Base-by-base conservation (phyloP, 805 yeast species). In the Kluyveromyces lactis region DNA sequence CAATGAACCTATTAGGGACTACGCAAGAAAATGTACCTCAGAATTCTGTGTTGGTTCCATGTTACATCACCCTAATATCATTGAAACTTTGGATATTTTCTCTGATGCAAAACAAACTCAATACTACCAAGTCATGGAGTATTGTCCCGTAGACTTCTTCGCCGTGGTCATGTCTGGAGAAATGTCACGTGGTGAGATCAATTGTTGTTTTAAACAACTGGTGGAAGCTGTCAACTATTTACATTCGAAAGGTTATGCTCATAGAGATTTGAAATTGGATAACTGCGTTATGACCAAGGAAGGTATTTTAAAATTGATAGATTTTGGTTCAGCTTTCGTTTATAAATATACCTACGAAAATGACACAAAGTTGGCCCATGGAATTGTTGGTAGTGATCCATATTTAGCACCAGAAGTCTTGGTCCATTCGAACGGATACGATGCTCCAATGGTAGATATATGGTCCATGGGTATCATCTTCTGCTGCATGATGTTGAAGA, bases 11-110 rank as follows among this genome's bases (percentile, higher is more conserved):
- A 69, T 77, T 41, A 79, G 79, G 55, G 92, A 84, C 47, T 84
- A 84, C 54, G 82, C 87, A n/a, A 78, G 81, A 49, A 84, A 84
- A 63, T 82, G 89, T 55, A 83, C 90, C 1, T 86, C 89, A n/a
- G 95, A 84, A 56, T 84, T 81, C 58, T 81, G 92, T 62, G 82
- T 84, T 42, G 95, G 95, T 12, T 78, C 86, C 17, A 81, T 90
- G 16, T 66, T 84, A 43, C 82, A 79, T 49, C 92, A 84, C 62
- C 86, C 90, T 39, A 83, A 84, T 58, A 74, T 84, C 46, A 82
- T 84, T 50, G 77, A 81, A 53, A 83, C 92, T 2, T 66, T 83
- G 49, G 94, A 84, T 62, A 78, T 85, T 39, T 62, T 62, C 19
- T 61, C 66, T 27, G 69, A 65, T 44, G 71, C 75, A 46, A 81